These are phyloP conservation scores for Lasiodiplodia sp. DNA, from an alignment of 2,329 filamentous ascomycete species.

Conservation along the genomic window DNA sequence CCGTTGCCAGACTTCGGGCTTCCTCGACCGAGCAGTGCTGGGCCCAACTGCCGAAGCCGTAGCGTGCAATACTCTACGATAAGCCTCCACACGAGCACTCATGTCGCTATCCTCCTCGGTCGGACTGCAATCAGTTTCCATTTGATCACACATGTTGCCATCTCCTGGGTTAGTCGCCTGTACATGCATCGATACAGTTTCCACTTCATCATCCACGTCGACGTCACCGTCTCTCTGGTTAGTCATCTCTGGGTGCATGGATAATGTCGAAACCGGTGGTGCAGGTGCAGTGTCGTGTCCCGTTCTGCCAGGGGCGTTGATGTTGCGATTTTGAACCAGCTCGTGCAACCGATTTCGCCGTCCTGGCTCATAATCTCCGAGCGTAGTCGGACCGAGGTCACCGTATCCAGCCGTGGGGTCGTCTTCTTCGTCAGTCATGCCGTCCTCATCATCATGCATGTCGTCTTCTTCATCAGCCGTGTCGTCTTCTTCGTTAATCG, in stretches of 20 bases:
- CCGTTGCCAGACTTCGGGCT: background rate
- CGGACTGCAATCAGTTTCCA: background rate
- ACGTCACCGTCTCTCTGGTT: background rate
- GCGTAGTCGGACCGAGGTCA: background rate
- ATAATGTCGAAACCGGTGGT: background rate
- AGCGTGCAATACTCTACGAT: background rate
- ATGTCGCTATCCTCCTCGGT: constrained; percentile 7
- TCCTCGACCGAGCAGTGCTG: background rate
- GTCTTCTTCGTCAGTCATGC: background rate
- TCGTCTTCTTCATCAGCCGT: background rate
- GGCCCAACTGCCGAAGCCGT: background rate
- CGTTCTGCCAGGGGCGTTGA: constrained; percentile 2
- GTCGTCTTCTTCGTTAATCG: background rate
- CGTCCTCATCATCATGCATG: too few species aligned
- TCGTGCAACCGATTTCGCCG: background rate
- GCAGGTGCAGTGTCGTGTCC: background rate
- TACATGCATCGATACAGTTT: too few species aligned
- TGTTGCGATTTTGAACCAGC: background rate
- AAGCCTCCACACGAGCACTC: background rate
- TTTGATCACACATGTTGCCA: background rate
- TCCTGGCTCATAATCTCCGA: background rate
- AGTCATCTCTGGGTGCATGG: background rate
- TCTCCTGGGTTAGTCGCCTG: too few species aligned
- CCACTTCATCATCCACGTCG: too few species aligned
- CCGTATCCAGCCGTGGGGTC: background rate